Evolutionary conservation across 2,329 filamentous ascomycete species (phyloP), one percentile per base, ranked within the genome.

Genomic region (Claviceps pazoutovae): DNA sequence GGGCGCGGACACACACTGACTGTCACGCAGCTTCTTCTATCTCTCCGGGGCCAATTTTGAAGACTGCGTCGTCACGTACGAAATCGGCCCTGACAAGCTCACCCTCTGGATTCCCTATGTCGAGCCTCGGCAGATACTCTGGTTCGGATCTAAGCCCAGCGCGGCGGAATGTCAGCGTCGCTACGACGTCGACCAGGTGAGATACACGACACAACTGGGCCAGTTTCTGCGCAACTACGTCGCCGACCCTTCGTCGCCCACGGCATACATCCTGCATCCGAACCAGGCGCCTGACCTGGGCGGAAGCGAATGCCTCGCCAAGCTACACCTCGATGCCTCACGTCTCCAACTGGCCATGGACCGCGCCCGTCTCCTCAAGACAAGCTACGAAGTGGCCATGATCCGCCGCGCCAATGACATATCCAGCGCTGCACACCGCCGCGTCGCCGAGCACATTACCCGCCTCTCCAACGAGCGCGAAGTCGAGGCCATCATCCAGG

Each of bases 391-490:
- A 64, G 75, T 97, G 50, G 81, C 79, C 4, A 78, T 93, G 58
- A 84, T 97, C 61, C 81, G 84, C 16, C 82, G 82, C 53, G 91
- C 93, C 37, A 93, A 90, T 62, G 78, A 76, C 43, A 81, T 97
- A 57, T 89, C 88, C 3, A 83, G 85, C 1, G 73, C 76, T 37
- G 93, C 86, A 0, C 93, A 97, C 66, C 75, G 79, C 45, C 78
- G 77, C 30, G 84, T 94, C 11, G 80, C 91, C 52, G 72, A 76
- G 56, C 73, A 74, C 2, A 74, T 93, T 21, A 73, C 74, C 21
- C 63, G 65, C 1, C 79, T 90, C 55, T 74, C 68, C 17, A 94
- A 86, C 59, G 91, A 98, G 71, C 80, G 86, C 38, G 82, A 96
- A 58, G 77, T 95, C 26, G 86, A 95, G 62, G 88, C 86, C 44